A percentile compares a stretch with the other conserved stretches of the same genome.
Evolutionary conservation across 2,329 filamentous ascomycete species (phyloP).

Genomic region (Pseudogymnoascus destructans): DNA sequence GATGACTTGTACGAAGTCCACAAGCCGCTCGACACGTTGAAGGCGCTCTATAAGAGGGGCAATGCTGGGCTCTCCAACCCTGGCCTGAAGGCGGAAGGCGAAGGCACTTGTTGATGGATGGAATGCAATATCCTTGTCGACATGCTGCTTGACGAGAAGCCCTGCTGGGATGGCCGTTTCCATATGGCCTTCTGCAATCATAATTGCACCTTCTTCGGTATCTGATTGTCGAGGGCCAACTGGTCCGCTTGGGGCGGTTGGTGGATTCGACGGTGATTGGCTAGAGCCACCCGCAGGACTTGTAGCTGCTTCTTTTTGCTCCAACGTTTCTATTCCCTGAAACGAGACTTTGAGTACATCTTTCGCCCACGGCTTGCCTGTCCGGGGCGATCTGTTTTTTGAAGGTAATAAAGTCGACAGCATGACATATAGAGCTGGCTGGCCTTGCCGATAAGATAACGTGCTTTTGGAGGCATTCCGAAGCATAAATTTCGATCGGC

Average conservation of each 20-base stretch:
- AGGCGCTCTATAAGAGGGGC: slow-evolving; percentile 21
- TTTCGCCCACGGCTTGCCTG: slow-evolving; percentile 38
- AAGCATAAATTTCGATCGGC: slow-evolving; percentile 19
- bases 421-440: slow-evolving; percentile 22
- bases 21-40: slow-evolving; percentile 54
- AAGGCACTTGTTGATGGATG: slow-evolving; percentile 21
- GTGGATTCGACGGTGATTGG: not conserved
- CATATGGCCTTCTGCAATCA: slow-evolving; percentile 25
- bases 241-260: not conserved
- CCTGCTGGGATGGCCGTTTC: slow-evolving; percentile 18
- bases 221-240: not conserved
- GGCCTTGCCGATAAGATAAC: slow-evolving; percentile 15
- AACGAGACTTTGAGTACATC: slow-evolving; percentile 48
- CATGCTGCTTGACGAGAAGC: slow-evolving; percentile 21
- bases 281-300: not conserved
- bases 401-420: slow-evolving; percentile 22
- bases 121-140: slow-evolving; percentile 26
- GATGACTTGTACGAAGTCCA: slow-evolving; percentile 56
- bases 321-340: slow-evolving; percentile 29
- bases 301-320: not conserved
- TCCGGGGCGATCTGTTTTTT: slow-evolving; percentile 15
- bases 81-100: slow-evolving; percentile 23
- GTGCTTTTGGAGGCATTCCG: slow-evolving; percentile 20
- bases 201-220: slow-evolving; percentile 18
- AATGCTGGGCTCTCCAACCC: slow-evolving; percentile 23